phyloP scores from a whole-genome alignment of 768 basidiomycete genomes.

The Saitozyma sp. region DNA sequence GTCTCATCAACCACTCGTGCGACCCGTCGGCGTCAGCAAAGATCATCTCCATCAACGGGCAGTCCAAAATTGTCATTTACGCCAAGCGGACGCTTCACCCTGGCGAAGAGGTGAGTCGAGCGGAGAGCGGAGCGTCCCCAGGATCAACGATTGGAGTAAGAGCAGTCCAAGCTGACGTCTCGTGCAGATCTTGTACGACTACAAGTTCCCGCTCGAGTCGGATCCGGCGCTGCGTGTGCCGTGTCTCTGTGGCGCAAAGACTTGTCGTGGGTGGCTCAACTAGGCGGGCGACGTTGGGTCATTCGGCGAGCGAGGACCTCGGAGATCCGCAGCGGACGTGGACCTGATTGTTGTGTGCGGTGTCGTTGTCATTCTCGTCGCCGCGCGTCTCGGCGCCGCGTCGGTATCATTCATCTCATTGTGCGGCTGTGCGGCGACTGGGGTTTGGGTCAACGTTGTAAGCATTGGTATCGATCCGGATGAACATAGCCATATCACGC shows the following conservation, averaged over 20 bases:
- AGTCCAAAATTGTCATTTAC: constrained; percentile 90
- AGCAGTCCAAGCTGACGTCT: neutral
- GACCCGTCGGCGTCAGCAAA: constrained; percentile 68
- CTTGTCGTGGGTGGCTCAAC: constrained; percentile 91
- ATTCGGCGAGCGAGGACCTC: too few relatives aligned
- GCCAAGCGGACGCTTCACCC: constrained; percentile 94
- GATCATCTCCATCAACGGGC: constrained; percentile 59
- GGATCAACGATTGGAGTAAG: neutral
- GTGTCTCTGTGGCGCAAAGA: constrained; percentile 41
- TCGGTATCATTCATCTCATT: too few relatives aligned
- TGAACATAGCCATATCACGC: too few relatives aligned
- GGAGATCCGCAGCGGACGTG: too few relatives aligned
- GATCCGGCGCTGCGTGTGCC: constrained; percentile 59
- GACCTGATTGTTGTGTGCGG: too few relatives aligned
- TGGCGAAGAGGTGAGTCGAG: constrained; percentile 96
- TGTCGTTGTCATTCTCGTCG: too few relatives aligned
- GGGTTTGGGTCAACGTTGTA: too few relatives aligned
- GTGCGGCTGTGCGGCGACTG: too few relatives aligned
- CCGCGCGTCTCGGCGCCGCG: too few relatives aligned
- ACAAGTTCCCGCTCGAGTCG: constrained; percentile 99
- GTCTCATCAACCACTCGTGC: constrained; percentile 97
- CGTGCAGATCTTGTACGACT: constrained; percentile 62
- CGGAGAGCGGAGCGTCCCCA: constrained; percentile 38
- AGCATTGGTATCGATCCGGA: too few relatives aligned
- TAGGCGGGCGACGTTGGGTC: constrained; percentile 53